Conservation (phyloP, 192 early-diverging fungal genomes). For the Coemansia sp. region DNA sequence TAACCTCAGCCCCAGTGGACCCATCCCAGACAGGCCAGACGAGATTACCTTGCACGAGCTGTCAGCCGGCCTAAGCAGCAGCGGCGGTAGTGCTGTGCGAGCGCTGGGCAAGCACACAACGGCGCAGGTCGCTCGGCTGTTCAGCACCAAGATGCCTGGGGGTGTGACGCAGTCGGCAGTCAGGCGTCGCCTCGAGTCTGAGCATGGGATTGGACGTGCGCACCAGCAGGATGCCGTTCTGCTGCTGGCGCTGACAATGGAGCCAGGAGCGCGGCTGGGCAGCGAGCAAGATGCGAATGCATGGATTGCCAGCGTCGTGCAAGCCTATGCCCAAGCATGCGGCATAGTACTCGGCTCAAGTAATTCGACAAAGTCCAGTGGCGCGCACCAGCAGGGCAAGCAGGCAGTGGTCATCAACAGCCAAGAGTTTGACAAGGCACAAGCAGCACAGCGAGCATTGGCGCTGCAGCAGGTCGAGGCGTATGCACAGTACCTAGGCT, state of each 20-base stretch:
- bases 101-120: conserved; percentile 83
- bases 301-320: conserved; percentile 73
- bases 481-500: conserved; percentile 77
- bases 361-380: conserved; percentile 12
- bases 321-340: conserved; percentile 69
- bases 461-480: conserved; percentile 77
- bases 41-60: conserved; percentile 82
- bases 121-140: conserved; percentile 77
- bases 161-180: conserved; percentile 76
- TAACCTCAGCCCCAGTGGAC: conserved; percentile 62
- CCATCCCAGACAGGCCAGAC: conserved; percentile 86
- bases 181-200: conserved; percentile 62
- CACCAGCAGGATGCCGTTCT: conserved; percentile 76
- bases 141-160: conserved; percentile 91
- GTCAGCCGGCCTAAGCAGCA: conserved; percentile 63
- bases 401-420: conserved; percentile 72
- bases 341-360: conserved; percentile 56
- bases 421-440: conserved; percentile 78
- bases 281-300: conserved; percentile 72
- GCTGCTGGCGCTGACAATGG: conserved; percentile 76
- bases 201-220: conserved; percentile 61
- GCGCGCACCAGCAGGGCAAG: not conserved
- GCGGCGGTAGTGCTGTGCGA: conserved; percentile 19
- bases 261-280: conserved; percentile 76
- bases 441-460: conserved; percentile 68